These are phyloP conservation scores for Pseudogymnoascus sp. DNA, from an alignment of 2,329 filamentous ascomycete genomes.

Conservation along the genomic window DNA sequence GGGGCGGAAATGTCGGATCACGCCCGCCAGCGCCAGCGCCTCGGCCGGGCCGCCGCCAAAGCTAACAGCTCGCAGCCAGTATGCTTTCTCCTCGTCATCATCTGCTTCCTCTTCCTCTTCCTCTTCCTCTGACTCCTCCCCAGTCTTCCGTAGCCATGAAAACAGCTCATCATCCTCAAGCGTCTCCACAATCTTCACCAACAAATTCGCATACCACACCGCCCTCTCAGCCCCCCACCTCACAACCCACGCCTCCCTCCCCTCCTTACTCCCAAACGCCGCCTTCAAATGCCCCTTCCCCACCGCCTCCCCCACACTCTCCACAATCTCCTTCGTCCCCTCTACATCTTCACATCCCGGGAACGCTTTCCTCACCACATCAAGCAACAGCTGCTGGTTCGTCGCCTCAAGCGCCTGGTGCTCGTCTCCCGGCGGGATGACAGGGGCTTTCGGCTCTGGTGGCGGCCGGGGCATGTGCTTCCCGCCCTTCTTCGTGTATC, in stretches of 20 bases:
- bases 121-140: background rate
- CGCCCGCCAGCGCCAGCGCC: conserved; percentile 52
- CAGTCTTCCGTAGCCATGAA: background rate
- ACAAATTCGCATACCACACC: conserved; percentile 61
- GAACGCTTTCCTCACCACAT: conserved; percentile 65
- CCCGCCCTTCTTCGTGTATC: background rate
- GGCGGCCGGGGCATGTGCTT: background rate
- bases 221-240: conserved; percentile 77
- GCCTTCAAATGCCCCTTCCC: conserved; percentile 74
- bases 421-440: background rate
- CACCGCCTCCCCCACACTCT: conserved; percentile 76
- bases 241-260: conserved; percentile 74
- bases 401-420: conserved; percentile 34
- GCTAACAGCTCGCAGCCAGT: conserved; percentile 15
- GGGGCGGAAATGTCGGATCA: conserved; percentile 34
- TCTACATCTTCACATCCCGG: conserved; percentile 38
- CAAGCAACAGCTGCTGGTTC: conserved; percentile 61
- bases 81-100: background rate
- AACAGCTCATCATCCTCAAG: background rate
- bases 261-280: conserved; percentile 66
- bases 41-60: conserved; percentile 48
- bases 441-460: background rate
- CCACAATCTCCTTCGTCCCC: conserved; percentile 51
- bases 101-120: background rate
- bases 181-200: conserved; percentile 29